These are phyloP conservation scores for Usnea hakonensis DNA, from an alignment of 495 filamentous ascomycete genomes.

Conservation along the genomic window DNA sequence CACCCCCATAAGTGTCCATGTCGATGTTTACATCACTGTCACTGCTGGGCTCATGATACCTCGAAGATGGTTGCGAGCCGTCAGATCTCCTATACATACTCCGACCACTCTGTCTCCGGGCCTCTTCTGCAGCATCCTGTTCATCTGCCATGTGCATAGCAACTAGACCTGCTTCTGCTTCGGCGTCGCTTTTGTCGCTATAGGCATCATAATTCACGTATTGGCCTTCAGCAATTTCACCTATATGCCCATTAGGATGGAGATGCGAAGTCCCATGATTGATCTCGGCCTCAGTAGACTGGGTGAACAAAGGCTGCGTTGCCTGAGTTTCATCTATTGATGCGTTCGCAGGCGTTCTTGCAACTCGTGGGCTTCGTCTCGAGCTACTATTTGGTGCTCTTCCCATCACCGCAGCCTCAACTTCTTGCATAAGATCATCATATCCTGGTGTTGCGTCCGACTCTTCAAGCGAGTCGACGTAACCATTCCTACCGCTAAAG, in stretches of 20 bases:
- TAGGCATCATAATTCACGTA: conserved; percentile 47
- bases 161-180: conserved; percentile 77
- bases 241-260: conserved; percentile 48
- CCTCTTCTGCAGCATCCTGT: conserved; percentile 55
- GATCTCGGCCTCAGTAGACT: conserved; percentile 27
- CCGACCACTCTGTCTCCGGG: conserved; percentile 49
- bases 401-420: conserved; percentile 40
- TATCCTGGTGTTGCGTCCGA: conserved; percentile 25
- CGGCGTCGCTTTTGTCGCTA: conserved; percentile 78
- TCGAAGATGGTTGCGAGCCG: conserved; percentile 23
- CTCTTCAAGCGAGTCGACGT: conserved; percentile 11
- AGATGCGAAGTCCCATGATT: conserved; percentile 36
- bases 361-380: conserved; percentile 23
- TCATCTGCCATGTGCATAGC: conserved; percentile 81
- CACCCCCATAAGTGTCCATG: conserved; percentile 63
- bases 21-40: conserved; percentile 70
- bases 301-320: conserved; percentile 17
- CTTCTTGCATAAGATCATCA: conserved; percentile 43
- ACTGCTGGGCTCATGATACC: conserved; percentile 36
- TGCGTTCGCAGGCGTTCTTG: conserved; percentile 24
- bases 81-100: conserved; percentile 32
- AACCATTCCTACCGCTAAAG: conserved; percentile 23
- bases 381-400: conserved; percentile 27
- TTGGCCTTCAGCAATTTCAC: conserved; percentile 37
- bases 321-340: conserved; percentile 23